These are phyloP conservation scores for Claviceps monticola DNA, from an alignment of 2,329 filamentous ascomycete genomes.

Conservation along the genomic window DNA sequence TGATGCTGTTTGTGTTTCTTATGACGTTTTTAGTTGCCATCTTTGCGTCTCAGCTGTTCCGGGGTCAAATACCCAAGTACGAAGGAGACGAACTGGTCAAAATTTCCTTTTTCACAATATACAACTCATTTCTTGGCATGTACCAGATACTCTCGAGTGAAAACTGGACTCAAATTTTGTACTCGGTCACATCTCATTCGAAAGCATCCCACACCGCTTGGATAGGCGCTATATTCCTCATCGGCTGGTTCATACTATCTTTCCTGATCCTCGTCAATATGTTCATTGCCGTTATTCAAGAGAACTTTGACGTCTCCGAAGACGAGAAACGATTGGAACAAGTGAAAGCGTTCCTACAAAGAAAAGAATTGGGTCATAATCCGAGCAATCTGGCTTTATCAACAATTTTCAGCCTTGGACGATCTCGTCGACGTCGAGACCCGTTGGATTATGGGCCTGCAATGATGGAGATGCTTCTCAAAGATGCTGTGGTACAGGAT, in stretches of 20 bases:
- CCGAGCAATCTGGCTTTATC: conserved; percentile 63
- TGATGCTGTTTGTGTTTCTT: conserved; percentile 92
- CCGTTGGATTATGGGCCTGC: conserved; percentile 85
- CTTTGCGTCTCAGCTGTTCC: conserved; percentile 84
- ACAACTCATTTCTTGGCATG: conserved; percentile 94
- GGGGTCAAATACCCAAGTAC: conserved; percentile 63
- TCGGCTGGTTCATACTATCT: conserved; percentile 88
- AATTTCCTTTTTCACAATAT: conserved; percentile 79
- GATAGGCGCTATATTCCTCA: conserved; percentile 83
- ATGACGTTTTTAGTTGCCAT: conserved; percentile 91
- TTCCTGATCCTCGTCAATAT: conserved; percentile 97
- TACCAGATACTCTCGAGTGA: conserved; percentile 94
- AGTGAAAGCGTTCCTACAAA: conserved; percentile 84
- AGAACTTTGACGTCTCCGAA: conserved; percentile 97
- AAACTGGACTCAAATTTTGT: conserved; percentile 85
- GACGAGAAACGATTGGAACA: conserved; percentile 96
- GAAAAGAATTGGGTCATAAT: conserved; percentile 68
- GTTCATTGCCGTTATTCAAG: conserved; percentile 99
- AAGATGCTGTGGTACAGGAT: conserved; percentile 87
- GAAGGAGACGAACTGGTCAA: conserved; percentile 45
- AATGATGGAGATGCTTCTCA: conserved; percentile 89
- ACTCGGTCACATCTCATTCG: conserved; percentile 62
- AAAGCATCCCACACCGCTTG: conserved; percentile 59
- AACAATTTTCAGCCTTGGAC: conserved; percentile 51
- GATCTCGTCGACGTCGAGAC: conserved; percentile 51